Evolutionary conservation across 441 rosid genomes (phyloP).

Genomic region (Croton laevigatus): DNA sequence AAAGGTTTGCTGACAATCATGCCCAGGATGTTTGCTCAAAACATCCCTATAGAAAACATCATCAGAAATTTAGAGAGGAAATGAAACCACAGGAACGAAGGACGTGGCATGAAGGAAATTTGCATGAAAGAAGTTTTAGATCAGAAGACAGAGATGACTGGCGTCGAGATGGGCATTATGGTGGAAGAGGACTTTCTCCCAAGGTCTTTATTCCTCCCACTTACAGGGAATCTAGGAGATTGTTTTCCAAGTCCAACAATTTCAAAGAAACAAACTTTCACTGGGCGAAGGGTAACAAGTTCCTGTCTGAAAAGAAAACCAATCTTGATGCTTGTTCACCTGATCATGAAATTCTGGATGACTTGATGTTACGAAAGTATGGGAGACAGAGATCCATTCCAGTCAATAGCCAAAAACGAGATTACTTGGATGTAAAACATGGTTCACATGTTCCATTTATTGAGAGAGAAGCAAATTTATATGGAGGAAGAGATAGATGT

Average conservation of each 20-base stretch:
- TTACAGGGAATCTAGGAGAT: constrained; percentile 30
- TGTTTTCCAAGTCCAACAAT: constrained; percentile 25
- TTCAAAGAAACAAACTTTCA: constrained; percentile 24
- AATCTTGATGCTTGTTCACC: constrained; percentile 25
- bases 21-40: constrained; percentile 4
- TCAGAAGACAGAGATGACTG: constrained; percentile 27
- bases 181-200: constrained; percentile 23
- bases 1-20: constrained; percentile 10
- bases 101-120: constrained; percentile 30
- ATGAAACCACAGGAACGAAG: constrained; percentile 27
- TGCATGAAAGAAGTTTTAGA: constrained; percentile 27
- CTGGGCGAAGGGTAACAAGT: constrained; percentile 19
- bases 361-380: constrained; percentile 24
- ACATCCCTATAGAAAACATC: constrained; percentile 23
- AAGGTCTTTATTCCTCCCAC: constrained; percentile 26
- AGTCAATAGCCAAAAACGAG: constrained; percentile 28
- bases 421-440: constrained; percentile 28
- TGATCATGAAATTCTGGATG: constrained; percentile 30
- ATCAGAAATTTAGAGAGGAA: constrained; percentile 28
- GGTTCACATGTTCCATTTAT: constrained; percentile 25
- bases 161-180: constrained; percentile 26
- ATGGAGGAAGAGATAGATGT: constrained; percentile 33
- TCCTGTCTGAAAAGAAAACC: constrained; percentile 14
- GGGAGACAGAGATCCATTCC: constrained; percentile 26
- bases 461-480: constrained; percentile 32